Evolutionary conservation across 371 early-diverging fungal species (phyloP).

Genomic region (Mortierella sp.): DNA sequence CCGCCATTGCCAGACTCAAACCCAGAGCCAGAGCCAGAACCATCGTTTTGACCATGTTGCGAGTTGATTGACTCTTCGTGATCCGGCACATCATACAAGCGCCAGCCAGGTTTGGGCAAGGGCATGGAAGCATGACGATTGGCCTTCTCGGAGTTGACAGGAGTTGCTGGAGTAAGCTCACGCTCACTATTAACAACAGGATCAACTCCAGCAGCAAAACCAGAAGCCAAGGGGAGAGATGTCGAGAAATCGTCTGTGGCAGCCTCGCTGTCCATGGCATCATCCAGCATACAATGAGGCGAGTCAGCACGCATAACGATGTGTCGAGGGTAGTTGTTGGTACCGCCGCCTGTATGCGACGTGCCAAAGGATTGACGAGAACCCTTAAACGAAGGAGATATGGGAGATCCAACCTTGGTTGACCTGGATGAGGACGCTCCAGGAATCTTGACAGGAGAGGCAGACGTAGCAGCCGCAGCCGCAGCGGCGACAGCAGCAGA

Average conservation of each 20-base stretch:
- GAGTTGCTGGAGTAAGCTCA: neutral
- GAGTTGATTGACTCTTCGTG: constrained; percentile 19
- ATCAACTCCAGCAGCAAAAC: constrained; percentile 38
- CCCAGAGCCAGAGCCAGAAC: constrained; percentile 13
- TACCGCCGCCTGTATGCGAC: constrained; percentile 7
- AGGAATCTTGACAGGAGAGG: neutral
- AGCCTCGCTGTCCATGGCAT: neutral
- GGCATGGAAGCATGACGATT: constrained; percentile 54
- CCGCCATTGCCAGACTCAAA: neutral
- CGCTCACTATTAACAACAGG: neutral
- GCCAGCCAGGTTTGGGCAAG: constrained; percentile 48
- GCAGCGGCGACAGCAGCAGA: neutral
- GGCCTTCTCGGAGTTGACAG: constrained; percentile 22
- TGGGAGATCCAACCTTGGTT: neutral
- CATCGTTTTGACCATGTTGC: constrained; percentile 20
- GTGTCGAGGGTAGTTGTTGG: constrained; percentile 35
- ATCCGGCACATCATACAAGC: constrained; percentile 36
- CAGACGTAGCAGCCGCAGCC: neutral
- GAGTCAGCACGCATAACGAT: constrained; percentile 36
- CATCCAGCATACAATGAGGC: constrained; percentile 27
- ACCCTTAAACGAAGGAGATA: neutral
- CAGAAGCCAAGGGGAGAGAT: constrained; percentile 33
- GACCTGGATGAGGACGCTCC: neutral
- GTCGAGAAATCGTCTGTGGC: constrained; percentile 26
- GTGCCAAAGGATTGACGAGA: neutral